These are phyloP conservation scores for Podaxis sp. DNA, from an alignment of 768 basidiomycete genomes.

Conservation along the genomic window DNA sequence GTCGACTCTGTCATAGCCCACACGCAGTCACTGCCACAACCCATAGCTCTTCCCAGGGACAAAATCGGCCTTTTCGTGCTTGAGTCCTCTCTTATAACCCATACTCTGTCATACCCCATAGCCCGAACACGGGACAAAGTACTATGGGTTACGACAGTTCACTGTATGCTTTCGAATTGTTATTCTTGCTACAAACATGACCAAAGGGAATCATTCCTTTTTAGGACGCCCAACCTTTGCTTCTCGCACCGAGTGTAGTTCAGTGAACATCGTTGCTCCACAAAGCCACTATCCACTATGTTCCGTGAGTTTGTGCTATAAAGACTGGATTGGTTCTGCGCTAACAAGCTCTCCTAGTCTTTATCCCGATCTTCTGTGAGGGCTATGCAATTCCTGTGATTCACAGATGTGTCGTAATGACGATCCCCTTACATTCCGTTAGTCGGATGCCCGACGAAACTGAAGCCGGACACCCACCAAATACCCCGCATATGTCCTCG, in stretches of 20 bases:
- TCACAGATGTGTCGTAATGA: conserved; percentile 8
- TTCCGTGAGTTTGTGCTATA: conserved; percentile 15
- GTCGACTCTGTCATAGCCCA: no score
- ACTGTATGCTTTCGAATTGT: neutral
- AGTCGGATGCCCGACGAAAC: conserved; percentile 69
- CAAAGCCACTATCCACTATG: conserved; percentile 5
- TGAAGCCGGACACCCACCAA: conserved; percentile 55
- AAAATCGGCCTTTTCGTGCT: no score
- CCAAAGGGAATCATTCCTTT: conserved; percentile 14
- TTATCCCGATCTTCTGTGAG: conserved; percentile 52
- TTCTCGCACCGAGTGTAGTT: neutral
- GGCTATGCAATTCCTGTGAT: conserved; percentile 1
- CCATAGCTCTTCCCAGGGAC: no score
- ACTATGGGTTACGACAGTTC: neutral
- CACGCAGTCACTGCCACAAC: no score
- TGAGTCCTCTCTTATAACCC: no score
- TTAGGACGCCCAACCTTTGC: neutral
- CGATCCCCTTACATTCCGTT: conserved; percentile 5
- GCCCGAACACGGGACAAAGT: no score
- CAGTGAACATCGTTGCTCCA: neutral
- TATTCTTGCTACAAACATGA: conserved; percentile 11
- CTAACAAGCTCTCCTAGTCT: conserved; percentile 36
- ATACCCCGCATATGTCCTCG: conserved; percentile 62
- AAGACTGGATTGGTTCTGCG: conserved; percentile 21
- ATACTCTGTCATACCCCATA: no score